phyloP scores from a whole-genome alignment of 768 basidiomycete species.

The Suillus tomentosus region DNA sequence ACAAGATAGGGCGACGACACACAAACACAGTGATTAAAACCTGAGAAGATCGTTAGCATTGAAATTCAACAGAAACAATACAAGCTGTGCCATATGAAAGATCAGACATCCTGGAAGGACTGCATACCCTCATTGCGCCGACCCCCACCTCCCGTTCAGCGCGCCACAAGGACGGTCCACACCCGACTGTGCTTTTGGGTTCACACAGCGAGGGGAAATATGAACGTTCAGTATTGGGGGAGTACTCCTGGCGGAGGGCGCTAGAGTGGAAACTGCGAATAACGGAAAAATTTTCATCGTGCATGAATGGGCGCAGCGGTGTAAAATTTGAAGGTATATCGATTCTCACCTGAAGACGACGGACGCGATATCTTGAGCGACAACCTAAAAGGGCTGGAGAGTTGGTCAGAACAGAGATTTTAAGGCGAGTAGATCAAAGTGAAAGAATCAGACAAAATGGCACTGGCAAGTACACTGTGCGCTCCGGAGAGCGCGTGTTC shows the following conservation, averaged over 20 bases:
- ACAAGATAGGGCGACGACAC: slow-evolving; percentile 37
- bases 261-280: slow-evolving; percentile 91
- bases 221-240: slow-evolving; percentile 71
- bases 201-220: slow-evolving; percentile 71
- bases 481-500: slow-evolving; percentile 59
- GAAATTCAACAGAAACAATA: background rate
- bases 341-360: slow-evolving; percentile 26
- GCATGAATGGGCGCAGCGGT: slow-evolving; percentile 24
- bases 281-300: slow-evolving; percentile 62
- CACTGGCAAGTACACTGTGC: slow-evolving; percentile 87
- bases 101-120: slow-evolving; percentile 93
- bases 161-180: slow-evolving; percentile 69
- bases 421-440: background rate
- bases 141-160: slow-evolving; percentile 77
- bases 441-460: slow-evolving; percentile 72
- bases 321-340: slow-evolving; percentile 11
- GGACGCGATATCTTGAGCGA: background rate
- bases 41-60: slow-evolving; percentile 19
- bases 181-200: slow-evolving; percentile 65
- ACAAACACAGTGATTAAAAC: slow-evolving; percentile 1
- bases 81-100: slow-evolving; percentile 32
- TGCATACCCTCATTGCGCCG: slow-evolving; percentile 63
- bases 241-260: slow-evolving; percentile 68
- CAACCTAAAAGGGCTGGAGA: slow-evolving; percentile 10
- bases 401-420: slow-evolving; percentile 18